A percentile compares a stretch with the other conserved stretches of the same genome.
Conservation (phyloP, 2,329 filamentous ascomycete genomes). For the Conoideocrella luteorostrata region DNA sequence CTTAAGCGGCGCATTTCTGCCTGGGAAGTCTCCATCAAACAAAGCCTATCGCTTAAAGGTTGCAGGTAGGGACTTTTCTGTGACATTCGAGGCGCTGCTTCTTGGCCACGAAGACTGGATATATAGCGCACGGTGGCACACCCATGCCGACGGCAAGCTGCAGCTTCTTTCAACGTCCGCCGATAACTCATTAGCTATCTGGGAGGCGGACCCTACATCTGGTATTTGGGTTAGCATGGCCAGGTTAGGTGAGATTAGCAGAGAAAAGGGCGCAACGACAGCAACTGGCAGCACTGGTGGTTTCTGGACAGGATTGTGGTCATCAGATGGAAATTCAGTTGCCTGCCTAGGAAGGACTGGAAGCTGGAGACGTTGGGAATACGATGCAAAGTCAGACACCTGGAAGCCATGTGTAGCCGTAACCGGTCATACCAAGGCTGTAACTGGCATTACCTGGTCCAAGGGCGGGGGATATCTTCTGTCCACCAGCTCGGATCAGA, state of each 20-base stretch:
- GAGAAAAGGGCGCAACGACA: slow-evolving; percentile 91
- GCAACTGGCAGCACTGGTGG: slow-evolving; percentile 93
- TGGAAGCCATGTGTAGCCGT: slow-evolving; percentile 76
- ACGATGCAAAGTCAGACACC: slow-evolving; percentile 50
- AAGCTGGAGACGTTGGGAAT: slow-evolving; percentile 84
- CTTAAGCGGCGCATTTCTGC: slow-evolving; percentile 49
- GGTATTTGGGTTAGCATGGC: slow-evolving; percentile 88
- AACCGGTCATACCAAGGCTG: slow-evolving; percentile 75
- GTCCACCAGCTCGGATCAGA: slow-evolving; percentile 88
- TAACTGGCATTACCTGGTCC: slow-evolving; percentile 80
- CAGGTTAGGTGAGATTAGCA: slow-evolving; percentile 85
- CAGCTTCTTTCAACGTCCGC: slow-evolving; percentile 86
- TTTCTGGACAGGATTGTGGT: slow-evolving; percentile 95
- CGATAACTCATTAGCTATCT: slow-evolving; percentile 90
- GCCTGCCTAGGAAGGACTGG: slow-evolving; percentile 84
- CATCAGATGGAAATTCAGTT: slow-evolving; percentile 66
- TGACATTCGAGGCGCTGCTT: slow-evolving; percentile 89
- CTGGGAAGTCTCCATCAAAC: slow-evolving; percentile 74
- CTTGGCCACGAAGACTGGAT: slow-evolving; percentile 98
- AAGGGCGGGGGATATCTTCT: slow-evolving; percentile 75
- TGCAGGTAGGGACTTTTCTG: slow-evolving; percentile 57
- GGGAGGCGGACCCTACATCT: slow-evolving; percentile 76
- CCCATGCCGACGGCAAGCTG: slow-evolving; percentile 43
- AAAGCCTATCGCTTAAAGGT: slow-evolving; percentile 75
- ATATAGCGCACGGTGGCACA: slow-evolving; percentile 76